A percentile compares a stretch with the other conserved stretches of the same genome.
phyloP scores from a whole-genome alignment of 225 moss, liverwort and hornwort genomes.

The Thuidium tamariscinum region DNA sequence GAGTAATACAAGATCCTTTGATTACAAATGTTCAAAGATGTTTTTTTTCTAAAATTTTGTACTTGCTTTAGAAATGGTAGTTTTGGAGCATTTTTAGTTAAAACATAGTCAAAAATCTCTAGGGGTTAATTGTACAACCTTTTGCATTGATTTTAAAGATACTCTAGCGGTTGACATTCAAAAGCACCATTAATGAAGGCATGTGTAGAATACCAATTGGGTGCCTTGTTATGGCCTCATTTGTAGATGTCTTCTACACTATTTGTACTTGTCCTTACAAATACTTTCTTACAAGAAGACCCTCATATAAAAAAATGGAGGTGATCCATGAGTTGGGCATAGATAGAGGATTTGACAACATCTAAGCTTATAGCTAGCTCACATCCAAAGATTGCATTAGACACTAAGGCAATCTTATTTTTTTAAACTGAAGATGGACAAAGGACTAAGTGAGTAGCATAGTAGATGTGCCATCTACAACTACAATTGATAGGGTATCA shows the following conservation, averaged over 20 bases:
- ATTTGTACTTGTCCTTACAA: slow-evolving; percentile 8
- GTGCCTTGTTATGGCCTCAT: background rate
- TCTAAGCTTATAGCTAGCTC: slow-evolving; percentile 53
- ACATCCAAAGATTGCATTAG: background rate
- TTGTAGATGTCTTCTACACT: background rate
- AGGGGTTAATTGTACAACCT: too few species aligned
- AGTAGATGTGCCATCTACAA: background rate
- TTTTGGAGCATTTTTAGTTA: too few species aligned
- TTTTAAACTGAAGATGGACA: background rate
- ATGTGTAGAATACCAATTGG: background rate
- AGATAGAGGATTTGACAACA: slow-evolving; percentile 87
- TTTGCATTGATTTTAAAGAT: background rate
- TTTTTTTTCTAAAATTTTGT: too few species aligned
- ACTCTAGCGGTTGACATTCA: background rate
- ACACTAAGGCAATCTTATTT: background rate
- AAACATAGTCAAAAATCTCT: too few species aligned
- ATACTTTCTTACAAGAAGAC: slow-evolving; percentile 81
- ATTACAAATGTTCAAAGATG: too few species aligned
- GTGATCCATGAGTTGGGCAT: slow-evolving; percentile 80
- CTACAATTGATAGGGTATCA: background rate
- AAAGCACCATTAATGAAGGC: background rate
- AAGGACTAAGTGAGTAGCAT: background rate
- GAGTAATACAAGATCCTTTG: too few species aligned
- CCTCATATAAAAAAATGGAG: slow-evolving; percentile 77
- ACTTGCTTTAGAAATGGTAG: too few species aligned